These are phyloP conservation scores for Rhizopus stolonifer DNA, from an alignment of 371 early-diverging fungal genomes.

Conservation along the genomic window DNA sequence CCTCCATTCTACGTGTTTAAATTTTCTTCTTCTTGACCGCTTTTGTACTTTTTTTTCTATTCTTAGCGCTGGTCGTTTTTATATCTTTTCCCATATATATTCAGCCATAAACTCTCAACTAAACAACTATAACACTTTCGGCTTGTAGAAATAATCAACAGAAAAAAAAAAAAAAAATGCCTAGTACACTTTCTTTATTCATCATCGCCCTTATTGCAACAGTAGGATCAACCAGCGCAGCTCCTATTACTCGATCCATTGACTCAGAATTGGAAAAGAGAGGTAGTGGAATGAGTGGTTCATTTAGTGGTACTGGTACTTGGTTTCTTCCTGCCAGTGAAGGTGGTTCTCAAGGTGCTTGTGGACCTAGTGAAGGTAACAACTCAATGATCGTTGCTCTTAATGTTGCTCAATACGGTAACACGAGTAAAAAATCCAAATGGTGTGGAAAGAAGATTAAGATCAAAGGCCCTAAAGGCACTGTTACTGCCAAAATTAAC, in stretches of 20 bases:
- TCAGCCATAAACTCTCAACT: no score
- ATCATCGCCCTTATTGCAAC: slow-evolving; percentile 1
- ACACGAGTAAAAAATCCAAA: slow-evolving; percentile 18
- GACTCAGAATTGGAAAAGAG: background rate
- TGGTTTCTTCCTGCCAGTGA: slow-evolving; percentile 27
- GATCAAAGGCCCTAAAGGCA: slow-evolving; percentile 22
- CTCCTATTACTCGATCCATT: background rate
- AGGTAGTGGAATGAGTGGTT: background rate
- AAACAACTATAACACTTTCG: no score
- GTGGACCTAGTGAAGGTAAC: slow-evolving; percentile 19
- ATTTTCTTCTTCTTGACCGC: no score
- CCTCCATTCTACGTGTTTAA: no score
- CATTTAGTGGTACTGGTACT: slow-evolving; percentile 24
- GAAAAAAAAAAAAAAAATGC: background rate
- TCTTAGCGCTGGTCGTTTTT: no score
- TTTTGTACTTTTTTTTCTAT: no score
- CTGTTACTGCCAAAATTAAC: slow-evolving; percentile 11
- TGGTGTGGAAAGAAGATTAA: slow-evolving; percentile 31
- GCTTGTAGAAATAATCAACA: no score
- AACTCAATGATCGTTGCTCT: slow-evolving; percentile 25
- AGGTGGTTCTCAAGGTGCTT: slow-evolving; percentile 32
- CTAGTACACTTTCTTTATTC: slow-evolving; percentile 5
- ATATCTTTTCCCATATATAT: no score
- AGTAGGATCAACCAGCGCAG: slow-evolving; percentile 1
- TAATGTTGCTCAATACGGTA: slow-evolving; percentile 31